Evolutionary conservation across 495 filamentous ascomycete genomes (phyloP), one percentile per base, ranked within the genome.

Genomic region (Neohortaea acidophila): DNA sequence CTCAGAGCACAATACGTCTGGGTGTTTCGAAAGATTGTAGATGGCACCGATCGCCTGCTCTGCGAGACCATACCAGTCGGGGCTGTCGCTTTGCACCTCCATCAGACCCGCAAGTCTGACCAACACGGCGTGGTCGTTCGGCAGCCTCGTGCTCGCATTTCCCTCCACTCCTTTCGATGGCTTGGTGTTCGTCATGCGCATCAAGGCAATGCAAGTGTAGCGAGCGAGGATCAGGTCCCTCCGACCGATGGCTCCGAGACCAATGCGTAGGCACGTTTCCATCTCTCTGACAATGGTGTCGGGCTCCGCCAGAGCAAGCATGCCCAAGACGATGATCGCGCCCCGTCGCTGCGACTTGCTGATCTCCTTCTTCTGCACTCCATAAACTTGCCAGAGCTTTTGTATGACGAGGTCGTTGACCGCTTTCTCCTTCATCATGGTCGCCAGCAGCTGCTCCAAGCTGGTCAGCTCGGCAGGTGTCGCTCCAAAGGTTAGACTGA

Each of bases 311-410:
- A 85, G 73, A 21, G 91, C 87, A 17, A 99, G 70, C 91, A 99
- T 99, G 14, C 91, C 87, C 12, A 99, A 65, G 3, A 99, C 82
- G 45, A 96, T 94, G 52, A 99, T 94, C 15, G 89, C 74, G 20
- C 89, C 89, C 11, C 87, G 70, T 41, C 89, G 70, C 55, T 96
- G 91, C n/a, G 73, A 85, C 53, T 72, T 79, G 2, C 86, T 94
- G 28, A 94, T 94, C 39, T 94, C 84, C 44, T 81, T 77, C 59
- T 79, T 86, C 53, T 93, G 84, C 17, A 94, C 74, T 21, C 87
- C 83, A 51, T 96, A 99, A 1, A 96, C 84, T 54, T 94, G 85
- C 89, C 91, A 99, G 2, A 99, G 62, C 56, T 96, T 99, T 12
- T 79, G 70, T 27, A 94, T 65, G 15, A 99, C 87, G 3, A 80